Evolutionary conservation across 164 flowering plant species (phyloP), one percentile per base, ranked within the genome.

Genomic region (grape (Vitis vinifera)): DNA sequence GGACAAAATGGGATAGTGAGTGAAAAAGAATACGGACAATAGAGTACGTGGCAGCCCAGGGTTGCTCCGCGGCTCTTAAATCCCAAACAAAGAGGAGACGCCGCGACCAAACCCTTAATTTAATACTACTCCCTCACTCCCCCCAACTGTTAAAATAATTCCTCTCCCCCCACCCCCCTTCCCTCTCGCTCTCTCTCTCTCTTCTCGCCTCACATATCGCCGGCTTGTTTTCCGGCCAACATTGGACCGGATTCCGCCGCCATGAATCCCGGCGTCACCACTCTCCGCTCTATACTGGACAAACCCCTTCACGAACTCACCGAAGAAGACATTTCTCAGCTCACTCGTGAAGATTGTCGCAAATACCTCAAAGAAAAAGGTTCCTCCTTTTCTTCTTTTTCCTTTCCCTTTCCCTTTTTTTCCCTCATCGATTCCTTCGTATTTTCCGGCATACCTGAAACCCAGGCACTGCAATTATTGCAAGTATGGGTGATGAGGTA

Each of bases 281-380:
- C 73, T 37, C 17, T 65, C 70, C 84, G 77, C 71, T 91, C 96
- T 11, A 77, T 82, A 5, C 91, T 94, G 5, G 92, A 92, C 77
- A 94, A 94, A 73, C 97, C 99, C 47, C 85, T 91, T 58, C 72
- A 74, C 69, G 84, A 76, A 53, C 95, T 94, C 63, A 94, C 97
- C 9, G 96, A 92, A 66, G 98, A 92, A 17, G 99, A 94, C 85
- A 90, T 94, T 79, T 87, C 98, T 13, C 99, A 92, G 85, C 87
- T 92, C 80, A 94, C 99, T 16, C 95, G 99, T 44, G 99, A 92
- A 72, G 98, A 94, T 72, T 94, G 98, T 79, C 91, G 98, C 77
- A 88, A 82, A 58, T 94, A 80, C 74, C 99, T 94, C 88, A 88
- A 86, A 78, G 87, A 87, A 16, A 94, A 94, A 91, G 97, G 98